phyloP scores from a whole-genome alignment of 2,329 filamentous ascomycete species.

The Aureobasidium sp. region DNA sequence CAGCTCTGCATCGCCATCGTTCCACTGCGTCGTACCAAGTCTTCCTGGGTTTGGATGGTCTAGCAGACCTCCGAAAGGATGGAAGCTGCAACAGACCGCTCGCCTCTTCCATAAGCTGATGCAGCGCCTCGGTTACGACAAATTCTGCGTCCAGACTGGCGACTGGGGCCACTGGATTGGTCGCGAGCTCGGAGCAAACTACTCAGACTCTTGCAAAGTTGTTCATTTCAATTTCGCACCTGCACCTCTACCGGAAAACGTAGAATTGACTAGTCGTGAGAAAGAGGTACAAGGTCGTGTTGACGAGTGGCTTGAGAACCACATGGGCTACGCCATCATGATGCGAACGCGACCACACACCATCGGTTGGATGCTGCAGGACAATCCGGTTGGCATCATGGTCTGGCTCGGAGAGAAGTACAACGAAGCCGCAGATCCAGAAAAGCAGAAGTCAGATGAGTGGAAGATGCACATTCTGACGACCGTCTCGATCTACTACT shows the following conservation, averaged over 20 bases:
- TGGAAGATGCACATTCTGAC: conserved; percentile 37
- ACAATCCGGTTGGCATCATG: conserved; percentile 50
- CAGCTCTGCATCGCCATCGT: conserved; percentile 39
- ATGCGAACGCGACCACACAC: conserved; percentile 51
- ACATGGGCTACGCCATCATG: conserved; percentile 47
- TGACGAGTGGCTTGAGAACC: conserved; percentile 42
- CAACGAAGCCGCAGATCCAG: conserved; percentile 41
- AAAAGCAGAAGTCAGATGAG: conserved; percentile 35
- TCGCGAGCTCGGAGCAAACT: conserved; percentile 41
- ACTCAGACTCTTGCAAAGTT: conserved; percentile 40
- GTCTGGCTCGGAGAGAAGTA: conserved; percentile 52
- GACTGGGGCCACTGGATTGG: conserved; percentile 49
- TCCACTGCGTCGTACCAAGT: conserved; percentile 65
- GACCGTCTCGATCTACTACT: conserved; percentile 42
- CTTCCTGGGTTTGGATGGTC: conserved; percentile 63
- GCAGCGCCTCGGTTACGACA: conserved; percentile 44
- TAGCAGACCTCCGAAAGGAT: conserved; percentile 34
- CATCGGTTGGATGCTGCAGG: conserved; percentile 46
- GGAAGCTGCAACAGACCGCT: conserved; percentile 43
- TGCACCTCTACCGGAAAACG: conserved; percentile 36
- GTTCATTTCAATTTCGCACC: conserved; percentile 50
- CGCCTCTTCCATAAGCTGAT: conserved; percentile 43
- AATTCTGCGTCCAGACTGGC: conserved; percentile 44
- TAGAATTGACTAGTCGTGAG: conserved; percentile 38
- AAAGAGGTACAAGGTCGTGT: conserved; percentile 34